Evolutionary conservation across 441 rosid species (phyloP), one percentile per base, ranked within the genome.

Genomic region (Erysimum cheiri): DNA sequence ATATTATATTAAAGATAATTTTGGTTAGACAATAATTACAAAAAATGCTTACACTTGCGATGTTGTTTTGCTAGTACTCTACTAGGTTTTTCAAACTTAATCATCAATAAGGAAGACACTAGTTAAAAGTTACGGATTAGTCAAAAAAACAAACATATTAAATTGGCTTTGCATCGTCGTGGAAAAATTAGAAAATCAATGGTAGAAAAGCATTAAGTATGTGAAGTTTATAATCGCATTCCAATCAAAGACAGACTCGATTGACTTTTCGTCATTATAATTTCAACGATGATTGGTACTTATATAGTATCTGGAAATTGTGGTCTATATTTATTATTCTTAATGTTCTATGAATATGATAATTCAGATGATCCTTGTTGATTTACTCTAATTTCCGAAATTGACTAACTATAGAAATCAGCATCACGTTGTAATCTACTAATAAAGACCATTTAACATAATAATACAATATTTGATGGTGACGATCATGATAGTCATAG

Each of bases 401-500:
- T 37, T 39, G 33, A 59, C 49, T 12, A 3, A 36, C 31, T 35
- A 44, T 4, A 13, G 13, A 22, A 12, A 8, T 0, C 14, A 17
- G 10, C 29, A 37, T 57, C 13, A 35, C 4, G 1, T 35, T 57
- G 17, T 7, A 58, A 58, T 22, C 32, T 37, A 10, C 32, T 11
- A 22, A 5, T 7, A 3, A 22, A 37, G 11, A 59, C 17, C 15
- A 39, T 39, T 39, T 8, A 39, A 24, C 7, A 7, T 56, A 33
- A 9, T 56, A 31, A 31, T 12, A 28, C 3, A 28, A 6, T 28
- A 52, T n/a, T n/a, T 3, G 22, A 31, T n/a, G 12, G 33, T 35
- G 56, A 33, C 46, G 57, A 50, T 36, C 70, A 40, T 29, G 31
- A 66, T 29, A 40, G 50, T 17, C 13, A 11, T 37, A 26, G 60